Conservation (phyloP, 805 yeast genomes). For the Saccharomycopsis sp. region DNA sequence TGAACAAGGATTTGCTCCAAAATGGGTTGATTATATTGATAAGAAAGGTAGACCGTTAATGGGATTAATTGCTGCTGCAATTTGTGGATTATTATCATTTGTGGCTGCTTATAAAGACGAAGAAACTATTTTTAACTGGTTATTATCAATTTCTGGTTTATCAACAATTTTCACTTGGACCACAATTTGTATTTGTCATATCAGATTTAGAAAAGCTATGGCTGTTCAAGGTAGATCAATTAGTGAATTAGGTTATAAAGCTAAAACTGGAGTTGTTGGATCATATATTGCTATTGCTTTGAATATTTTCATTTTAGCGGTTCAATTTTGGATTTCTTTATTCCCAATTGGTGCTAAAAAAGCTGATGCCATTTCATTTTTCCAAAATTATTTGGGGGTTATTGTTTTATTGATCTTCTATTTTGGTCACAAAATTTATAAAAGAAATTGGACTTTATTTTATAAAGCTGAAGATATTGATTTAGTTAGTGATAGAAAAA, state of each 20-base stretch:
- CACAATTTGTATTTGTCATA: slow-evolving; percentile 43
- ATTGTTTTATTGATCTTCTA: slow-evolving; percentile 34
- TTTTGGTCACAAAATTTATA: slow-evolving; percentile 40
- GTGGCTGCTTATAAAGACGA: slow-evolving; percentile 54
- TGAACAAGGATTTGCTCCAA: slow-evolving; percentile 61
- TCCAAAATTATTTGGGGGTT: slow-evolving; percentile 43
- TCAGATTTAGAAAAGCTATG: slow-evolving; percentile 51
- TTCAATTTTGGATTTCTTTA: slow-evolving; percentile 58
- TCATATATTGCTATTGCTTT: slow-evolving; percentile 41
- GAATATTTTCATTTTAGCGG: slow-evolving; percentile 40
- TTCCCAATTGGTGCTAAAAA: slow-evolving; percentile 36
- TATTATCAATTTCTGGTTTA: slow-evolving; percentile 50
- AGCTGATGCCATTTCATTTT: slow-evolving; percentile 34
- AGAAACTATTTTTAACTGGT: slow-evolving; percentile 52
- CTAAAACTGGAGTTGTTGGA: slow-evolving; percentile 43
- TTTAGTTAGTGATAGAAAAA: slow-evolving; percentile 35
- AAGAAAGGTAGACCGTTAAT: slow-evolving; percentile 58
- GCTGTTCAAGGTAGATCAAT: slow-evolving; percentile 40
- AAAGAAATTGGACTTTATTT: slow-evolving; percentile 26
- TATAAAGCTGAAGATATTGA: slow-evolving; percentile 33
- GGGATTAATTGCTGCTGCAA: slow-evolving; percentile 40
- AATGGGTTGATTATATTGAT: slow-evolving; percentile 25
- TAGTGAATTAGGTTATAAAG: slow-evolving; percentile 41
- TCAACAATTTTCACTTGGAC: slow-evolving; percentile 57
- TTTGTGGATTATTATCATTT: slow-evolving; percentile 53